These are phyloP conservation scores for Aspergillus kassunensis DNA, from an alignment of 495 filamentous ascomycete species.

Conservation along the genomic window DNA sequence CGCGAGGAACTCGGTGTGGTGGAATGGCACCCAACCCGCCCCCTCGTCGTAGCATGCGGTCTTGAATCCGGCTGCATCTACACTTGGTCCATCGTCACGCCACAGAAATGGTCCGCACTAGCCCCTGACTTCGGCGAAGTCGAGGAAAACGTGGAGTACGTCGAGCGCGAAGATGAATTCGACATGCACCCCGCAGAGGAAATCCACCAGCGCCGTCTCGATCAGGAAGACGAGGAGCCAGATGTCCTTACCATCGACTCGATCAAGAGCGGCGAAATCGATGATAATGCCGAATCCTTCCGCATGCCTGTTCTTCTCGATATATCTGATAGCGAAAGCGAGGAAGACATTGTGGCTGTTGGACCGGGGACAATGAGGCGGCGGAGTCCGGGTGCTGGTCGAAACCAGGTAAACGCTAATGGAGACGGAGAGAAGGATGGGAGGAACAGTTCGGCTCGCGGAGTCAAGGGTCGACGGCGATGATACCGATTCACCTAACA, in stretches of 20 bases:
- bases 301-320: slow-evolving; percentile 85
- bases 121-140: slow-evolving; percentile 97
- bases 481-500: slow-evolving; percentile 1
- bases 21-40: slow-evolving; percentile 94
- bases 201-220: slow-evolving; percentile 82
- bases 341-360: slow-evolving; percentile 85
- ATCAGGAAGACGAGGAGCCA: slow-evolving; percentile 83
- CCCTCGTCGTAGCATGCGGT: slow-evolving; percentile 83
- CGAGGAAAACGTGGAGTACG: slow-evolving; percentile 95
- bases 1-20: slow-evolving; percentile 92
- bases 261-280: slow-evolving; percentile 48
- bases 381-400: slow-evolving; percentile 60
- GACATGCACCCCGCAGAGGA: slow-evolving; percentile 96
- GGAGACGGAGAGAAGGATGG: slow-evolving; percentile 40
- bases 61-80: slow-evolving; percentile 86
- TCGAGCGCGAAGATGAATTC: slow-evolving; percentile 94
- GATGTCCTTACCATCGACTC: slow-evolving; percentile 78
- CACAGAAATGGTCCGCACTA: slow-evolving; percentile 93
- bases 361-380: slow-evolving; percentile 79
- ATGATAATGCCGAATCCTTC: slow-evolving; percentile 59
- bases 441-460: slow-evolving; percentile 27
- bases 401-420: slow-evolving; percentile 35
- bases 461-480: slow-evolving; percentile 18
- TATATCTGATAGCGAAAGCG: slow-evolving; percentile 68
- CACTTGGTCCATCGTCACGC: slow-evolving; percentile 87